phyloP scores from a whole-genome alignment of 306 rosid genomes.

The Ceratonia siliqua region DNA sequence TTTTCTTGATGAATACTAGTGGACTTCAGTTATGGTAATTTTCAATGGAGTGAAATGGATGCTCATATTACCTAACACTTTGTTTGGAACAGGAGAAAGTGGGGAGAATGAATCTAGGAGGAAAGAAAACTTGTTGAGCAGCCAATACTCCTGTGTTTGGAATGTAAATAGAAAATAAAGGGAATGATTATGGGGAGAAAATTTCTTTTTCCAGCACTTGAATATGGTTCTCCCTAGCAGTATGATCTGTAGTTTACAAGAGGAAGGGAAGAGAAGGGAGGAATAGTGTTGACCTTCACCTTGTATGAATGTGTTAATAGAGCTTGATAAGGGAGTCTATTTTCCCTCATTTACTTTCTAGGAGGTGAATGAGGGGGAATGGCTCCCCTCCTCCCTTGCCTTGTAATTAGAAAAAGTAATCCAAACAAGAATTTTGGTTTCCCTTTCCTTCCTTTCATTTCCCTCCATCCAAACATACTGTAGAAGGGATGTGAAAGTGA shows the following conservation, averaged over 20 bases:
- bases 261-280: background rate
- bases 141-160: background rate
- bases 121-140: background rate
- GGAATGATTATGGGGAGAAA: background rate
- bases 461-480: too few relatives aligned
- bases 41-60: conserved; percentile 22
- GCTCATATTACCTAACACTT: background rate
- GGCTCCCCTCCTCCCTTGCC: too few relatives aligned
- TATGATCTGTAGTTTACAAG: too few relatives aligned
- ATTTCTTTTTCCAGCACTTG: background rate
- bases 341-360: background rate
- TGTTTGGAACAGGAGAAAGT: conserved; percentile 1
- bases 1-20: background rate
- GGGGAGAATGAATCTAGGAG: background rate
- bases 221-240: background rate
- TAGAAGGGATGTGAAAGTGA: background rate
- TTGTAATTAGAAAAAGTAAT: too few relatives aligned
- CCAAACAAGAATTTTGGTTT: too few relatives aligned
- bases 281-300: background rate
- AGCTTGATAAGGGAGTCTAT: background rate
- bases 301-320: background rate
- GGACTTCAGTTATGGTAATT: background rate
- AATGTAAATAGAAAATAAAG: background rate
- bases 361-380: background rate
- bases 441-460: too few relatives aligned